Base-by-base conservation (phyloP, 1,139 yeast genomes). In the Yamadazyma triangularis region DNA sequence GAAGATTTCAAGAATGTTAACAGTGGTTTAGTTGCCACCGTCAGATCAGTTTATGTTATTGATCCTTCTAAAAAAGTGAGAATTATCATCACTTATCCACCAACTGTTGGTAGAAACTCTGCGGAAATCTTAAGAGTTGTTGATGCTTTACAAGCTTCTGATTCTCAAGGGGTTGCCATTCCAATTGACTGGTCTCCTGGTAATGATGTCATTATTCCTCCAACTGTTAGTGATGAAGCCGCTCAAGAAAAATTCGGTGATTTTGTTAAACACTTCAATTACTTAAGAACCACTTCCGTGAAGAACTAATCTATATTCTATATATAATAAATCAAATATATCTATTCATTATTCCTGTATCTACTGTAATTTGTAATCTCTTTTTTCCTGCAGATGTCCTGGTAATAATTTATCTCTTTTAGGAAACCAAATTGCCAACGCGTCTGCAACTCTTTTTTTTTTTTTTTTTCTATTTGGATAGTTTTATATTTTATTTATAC, bases 181-280 rank as follows among this genome's bases (percentile, higher is more conserved):
- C 94, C 95, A 39, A 78, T 85, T 53, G 83, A 85, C 69, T 85
- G 94, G 94, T 72, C 76, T 44, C 84, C 83, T 36, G 94, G 94
- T 47, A 83, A 84, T 47, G 94, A 85, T 60, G 93, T 84, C 36
- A 83, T 85, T 49, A 80, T 85, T 41, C 89, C 82, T 44, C 89
- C 91, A 45, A 57, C 75, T 33, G 82, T 80, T 33, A 60, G 77
- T 33, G 77, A 81, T 56, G 85, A 76, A 35, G 85, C 75, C 44
- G 95, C 95, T 33, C 72, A 75, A 64, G 73, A 70, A 44, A 83
- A 84, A 65, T 87, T 82, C 58, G 95, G 94, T 43, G 79, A 80
- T 37, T 85, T 84, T 64, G 74, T 71, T 48, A 80, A 77, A 49
- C 78, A 86, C 56, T 86, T 84, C 71, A 87, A 95, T 34, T 87